Conservation (phyloP, 345 rosid species). For the Clarkia xantiana region DNA sequence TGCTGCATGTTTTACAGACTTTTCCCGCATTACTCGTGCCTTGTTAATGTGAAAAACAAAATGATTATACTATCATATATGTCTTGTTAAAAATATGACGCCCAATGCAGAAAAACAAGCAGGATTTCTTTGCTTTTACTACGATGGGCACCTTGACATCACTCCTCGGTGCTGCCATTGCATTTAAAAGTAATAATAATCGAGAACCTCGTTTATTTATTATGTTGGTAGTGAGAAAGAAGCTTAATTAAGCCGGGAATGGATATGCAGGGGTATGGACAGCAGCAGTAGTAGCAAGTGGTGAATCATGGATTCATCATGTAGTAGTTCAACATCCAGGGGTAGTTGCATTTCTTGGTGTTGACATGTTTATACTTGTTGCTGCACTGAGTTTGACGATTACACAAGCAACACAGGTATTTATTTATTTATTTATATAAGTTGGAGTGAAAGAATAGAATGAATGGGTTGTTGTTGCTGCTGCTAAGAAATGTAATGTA, state of each 20-base stretch:
- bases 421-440: neutral
- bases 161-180: conserved; percentile 27
- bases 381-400: conserved; percentile 48
- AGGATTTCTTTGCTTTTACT: conserved; percentile 70
- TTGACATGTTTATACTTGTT: conserved; percentile 39
- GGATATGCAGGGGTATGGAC: conserved; percentile 52
- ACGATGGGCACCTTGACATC: conserved; percentile 57
- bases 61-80: neutral
- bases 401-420: conserved; percentile 70
- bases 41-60: neutral
- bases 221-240: too few relatives aligned
- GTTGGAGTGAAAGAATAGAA: neutral
- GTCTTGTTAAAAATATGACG: neutral
- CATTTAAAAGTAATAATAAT: conserved; percentile 61
- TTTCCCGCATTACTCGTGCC: too few relatives aligned
- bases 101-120: conserved; percentile 63
- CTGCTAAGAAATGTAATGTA: neutral
- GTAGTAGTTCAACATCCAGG: conserved; percentile 55
- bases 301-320: conserved; percentile 47
- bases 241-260: too few relatives aligned
- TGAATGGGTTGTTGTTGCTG: neutral
- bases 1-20: too few relatives aligned
- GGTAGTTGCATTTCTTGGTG: conserved; percentile 36
- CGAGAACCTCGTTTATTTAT: neutral
- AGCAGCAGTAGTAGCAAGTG: conserved; percentile 21